Conservation (phyloP, 495 filamentous ascomycete species). For the Aspergillus taichungensis region DNA sequence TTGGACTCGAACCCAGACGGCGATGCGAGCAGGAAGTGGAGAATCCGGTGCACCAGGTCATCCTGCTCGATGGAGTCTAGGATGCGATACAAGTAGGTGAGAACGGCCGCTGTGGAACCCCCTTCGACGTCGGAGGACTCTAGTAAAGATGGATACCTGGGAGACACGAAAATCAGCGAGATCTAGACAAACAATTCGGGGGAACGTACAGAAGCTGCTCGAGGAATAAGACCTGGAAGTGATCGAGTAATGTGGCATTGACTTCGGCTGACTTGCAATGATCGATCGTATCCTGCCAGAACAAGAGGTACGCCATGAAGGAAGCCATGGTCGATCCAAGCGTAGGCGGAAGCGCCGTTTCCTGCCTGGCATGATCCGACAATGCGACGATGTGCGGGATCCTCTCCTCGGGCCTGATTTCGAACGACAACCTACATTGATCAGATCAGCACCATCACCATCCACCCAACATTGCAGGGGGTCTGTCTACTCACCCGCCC, state of each 20-base stretch:
- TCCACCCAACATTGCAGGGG: neutral
- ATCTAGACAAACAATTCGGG: neutral
- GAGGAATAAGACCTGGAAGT: constrained; percentile 94
- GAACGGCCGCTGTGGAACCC: constrained; percentile 88
- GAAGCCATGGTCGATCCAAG: constrained; percentile 79
- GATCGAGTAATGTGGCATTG: constrained; percentile 84
- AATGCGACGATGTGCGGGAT: constrained; percentile 75
- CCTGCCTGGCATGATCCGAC: constrained; percentile 60
- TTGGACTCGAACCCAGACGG: constrained; percentile 34
- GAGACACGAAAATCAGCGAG: constrained; percentile 1
- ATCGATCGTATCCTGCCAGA: constrained; percentile 97
- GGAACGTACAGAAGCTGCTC: constrained; percentile 77
- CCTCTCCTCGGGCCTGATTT: constrained; percentile 41
- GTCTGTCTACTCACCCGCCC: constrained; percentile 49
- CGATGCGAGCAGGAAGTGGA: constrained; percentile 84
- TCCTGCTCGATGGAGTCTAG: constrained; percentile 85
- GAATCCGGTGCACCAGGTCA: constrained; percentile 83
- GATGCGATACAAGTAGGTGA: constrained; percentile 88
- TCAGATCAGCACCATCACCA: constrained; percentile 8
- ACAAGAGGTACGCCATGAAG: constrained; percentile 87
- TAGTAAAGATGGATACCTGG: constrained; percentile 85
- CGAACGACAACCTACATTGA: constrained; percentile 25
- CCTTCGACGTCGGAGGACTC: constrained; percentile 96
- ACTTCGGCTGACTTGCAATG: constrained; percentile 89
- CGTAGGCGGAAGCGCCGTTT: constrained; percentile 32